phyloP scores from a whole-genome alignment of 495 filamentous ascomycete species.

The Lasiosphaeriaceae sp. region DNA sequence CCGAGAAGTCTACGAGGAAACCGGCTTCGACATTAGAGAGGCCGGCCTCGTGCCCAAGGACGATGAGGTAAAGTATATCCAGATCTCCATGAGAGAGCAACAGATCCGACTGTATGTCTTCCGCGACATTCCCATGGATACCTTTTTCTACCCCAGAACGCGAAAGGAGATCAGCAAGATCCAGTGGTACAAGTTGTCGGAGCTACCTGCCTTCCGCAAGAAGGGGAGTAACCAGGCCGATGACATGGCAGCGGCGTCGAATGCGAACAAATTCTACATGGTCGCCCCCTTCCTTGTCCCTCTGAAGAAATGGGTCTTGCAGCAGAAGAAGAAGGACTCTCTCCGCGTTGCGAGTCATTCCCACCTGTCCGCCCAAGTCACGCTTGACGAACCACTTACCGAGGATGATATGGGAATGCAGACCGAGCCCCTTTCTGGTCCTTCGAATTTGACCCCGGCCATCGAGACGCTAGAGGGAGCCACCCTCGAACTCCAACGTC shows the following conservation, averaged over 20 bases:
- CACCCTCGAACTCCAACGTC: conserved; percentile 58
- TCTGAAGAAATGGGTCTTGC: conserved; percentile 84
- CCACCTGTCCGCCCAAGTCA: conserved; percentile 22
- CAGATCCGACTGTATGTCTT: conserved; percentile 90
- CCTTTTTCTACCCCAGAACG: conserved; percentile 81
- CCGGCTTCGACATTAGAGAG: conserved; percentile 73
- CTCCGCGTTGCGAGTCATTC: conserved; percentile 30
- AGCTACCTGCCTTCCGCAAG: conserved; percentile 78
- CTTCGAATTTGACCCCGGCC: conserved; percentile 18
- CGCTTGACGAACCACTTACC: conserved; percentile 35
- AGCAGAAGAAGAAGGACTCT: conserved; percentile 68
- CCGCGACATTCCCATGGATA: conserved; percentile 78
- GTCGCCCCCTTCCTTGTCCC: conserved; percentile 86
- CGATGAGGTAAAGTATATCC: conserved; percentile 70
- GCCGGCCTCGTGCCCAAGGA: conserved; percentile 69
- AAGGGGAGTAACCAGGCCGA: conserved; percentile 48
- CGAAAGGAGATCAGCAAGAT: conserved; percentile 97
- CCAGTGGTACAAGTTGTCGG: conserved; percentile 83
- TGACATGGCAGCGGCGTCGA: conserved; percentile 49
- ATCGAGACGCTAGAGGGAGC: conserved; percentile 50
- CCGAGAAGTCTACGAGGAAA: conserved; percentile 93
- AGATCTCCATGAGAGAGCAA: conserved; percentile 86
- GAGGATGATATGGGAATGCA: conserved; percentile 38
- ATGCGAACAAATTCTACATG: conserved; percentile 93
- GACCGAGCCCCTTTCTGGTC: conserved; percentile 16